phyloP scores from a whole-genome alignment of 257 asterid genomes.

The Linderniella brevidens region DNA sequence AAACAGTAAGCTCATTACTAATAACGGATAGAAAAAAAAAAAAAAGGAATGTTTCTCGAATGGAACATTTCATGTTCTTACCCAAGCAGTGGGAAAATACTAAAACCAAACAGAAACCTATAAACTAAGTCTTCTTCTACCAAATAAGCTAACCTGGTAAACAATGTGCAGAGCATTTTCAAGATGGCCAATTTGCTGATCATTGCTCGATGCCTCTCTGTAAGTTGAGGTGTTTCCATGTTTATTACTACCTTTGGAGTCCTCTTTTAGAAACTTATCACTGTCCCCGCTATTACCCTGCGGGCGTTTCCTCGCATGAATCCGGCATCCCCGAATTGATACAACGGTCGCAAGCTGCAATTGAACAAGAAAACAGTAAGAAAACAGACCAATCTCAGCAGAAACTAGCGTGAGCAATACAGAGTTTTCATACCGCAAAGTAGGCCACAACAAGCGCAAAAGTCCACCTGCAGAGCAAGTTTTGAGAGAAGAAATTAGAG shows the following conservation, averaged over 20 bases:
- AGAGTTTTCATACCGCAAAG: constrained; percentile 66
- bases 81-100: no score
- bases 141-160: constrained; percentile 33
- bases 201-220: constrained; percentile 2
- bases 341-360: constrained; percentile 49
- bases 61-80: no score
- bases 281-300: constrained; percentile 16
- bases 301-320: constrained; percentile 11
- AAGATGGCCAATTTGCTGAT: constrained; percentile 13
- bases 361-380: background rate
- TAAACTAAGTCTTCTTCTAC: background rate
- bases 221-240: constrained; percentile 8
- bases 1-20: no score
- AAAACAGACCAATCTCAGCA: background rate
- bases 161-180: constrained; percentile 31
- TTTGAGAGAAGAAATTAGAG: background rate
- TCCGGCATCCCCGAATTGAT: constrained; percentile 46
- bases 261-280: constrained; percentile 21
- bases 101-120: no score
- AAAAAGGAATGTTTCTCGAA: no score
- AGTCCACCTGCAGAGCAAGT: constrained; percentile 62
- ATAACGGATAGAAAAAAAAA: no score
- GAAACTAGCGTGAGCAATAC: constrained; percentile 1
- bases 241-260: constrained; percentile 14
- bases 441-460: constrained; percentile 54